Evolutionary conservation across 2,329 filamentous ascomycete species (phyloP).

Genomic region (Epichloe glyceriae): DNA sequence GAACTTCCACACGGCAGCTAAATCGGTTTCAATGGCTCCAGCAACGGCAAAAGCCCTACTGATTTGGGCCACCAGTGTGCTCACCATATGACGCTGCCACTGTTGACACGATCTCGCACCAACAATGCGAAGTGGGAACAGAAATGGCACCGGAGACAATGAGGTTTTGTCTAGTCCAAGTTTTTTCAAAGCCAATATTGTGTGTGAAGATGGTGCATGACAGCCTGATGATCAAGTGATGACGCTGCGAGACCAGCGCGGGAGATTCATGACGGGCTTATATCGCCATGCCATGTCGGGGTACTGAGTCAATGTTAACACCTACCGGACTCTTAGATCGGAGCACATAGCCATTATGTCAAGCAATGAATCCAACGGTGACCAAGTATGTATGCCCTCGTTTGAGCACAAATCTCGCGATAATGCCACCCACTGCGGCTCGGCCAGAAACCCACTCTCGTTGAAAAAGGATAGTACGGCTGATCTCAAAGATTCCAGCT

Average conservation of each 20-base stretch:
- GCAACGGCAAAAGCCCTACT: neutral
- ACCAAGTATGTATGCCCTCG: no score
- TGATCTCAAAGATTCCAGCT: slow-evolving; percentile 18
- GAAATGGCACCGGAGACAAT: slow-evolving; percentile 19
- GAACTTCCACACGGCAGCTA: neutral
- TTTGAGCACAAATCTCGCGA: no score
- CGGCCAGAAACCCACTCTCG: slow-evolving; percentile 9
- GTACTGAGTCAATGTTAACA: no score
- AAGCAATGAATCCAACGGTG: no score
- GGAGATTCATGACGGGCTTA: no score
- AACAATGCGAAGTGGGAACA: slow-evolving; percentile 23
- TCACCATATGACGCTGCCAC: neutral
- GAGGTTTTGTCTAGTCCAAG: slow-evolving; percentile 9
- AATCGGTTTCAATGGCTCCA: neutral
- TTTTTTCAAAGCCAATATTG: slow-evolving; percentile 13
- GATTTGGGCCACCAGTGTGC: neutral
- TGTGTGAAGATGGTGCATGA: neutral
- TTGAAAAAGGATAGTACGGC: slow-evolving; percentile 19
- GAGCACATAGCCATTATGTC: no score
- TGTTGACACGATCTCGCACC: slow-evolving; percentile 16
- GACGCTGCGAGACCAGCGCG: neutral
- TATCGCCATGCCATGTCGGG: no score
- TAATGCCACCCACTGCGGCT: slow-evolving; percentile 12
- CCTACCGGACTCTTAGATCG: no score
- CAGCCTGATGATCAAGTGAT: neutral